Evolutionary conservation across 202 grass and related monocot genomes (phyloP), one percentile per base, ranked within the genome.

Genomic region (Digitaria exilis): DNA sequence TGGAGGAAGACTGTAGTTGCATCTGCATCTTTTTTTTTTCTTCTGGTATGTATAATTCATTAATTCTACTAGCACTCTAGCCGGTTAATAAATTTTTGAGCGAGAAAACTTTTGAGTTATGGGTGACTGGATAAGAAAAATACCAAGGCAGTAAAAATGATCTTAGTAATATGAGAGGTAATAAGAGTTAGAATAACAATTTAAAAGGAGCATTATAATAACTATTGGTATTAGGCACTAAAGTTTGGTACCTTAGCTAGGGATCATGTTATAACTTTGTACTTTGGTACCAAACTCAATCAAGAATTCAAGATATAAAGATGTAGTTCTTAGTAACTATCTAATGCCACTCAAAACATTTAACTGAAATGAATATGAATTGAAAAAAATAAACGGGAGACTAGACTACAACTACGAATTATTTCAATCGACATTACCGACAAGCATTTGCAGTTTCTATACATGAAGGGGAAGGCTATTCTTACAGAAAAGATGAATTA

Each of bases 391-490:
- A 39, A 24, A 65, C 11, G 9, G 5, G 21, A 65, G 21, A 45
- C 29, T 79, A 65, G 21, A 45, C 29, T 79, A 67, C 61, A 67
- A 29, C n/a, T 41, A 68, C 8, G 9, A 17, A 29, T 19, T 14
- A 37, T 19, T 22, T 55, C 48, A 21, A 6, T 56, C 22, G 26
- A 28, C 62, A 48, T 59, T 25, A 67, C 29, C 21, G 34, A 42
- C 21, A 63, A 54, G 28, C 6, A 64, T 9, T 15, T 65, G 34
- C 28, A 57, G 41, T 32, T 73, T 64, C 6, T 78, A 41, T 16
- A 67, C 16, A 84, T 58, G 44, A 59, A 83, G 26, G 34, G 49
- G 44, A 59, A 83, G 26, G 34, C 6, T 46, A 8, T 37, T 61
- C 32, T 58, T 49, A 46, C n/a, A 73, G 21, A 54, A 65, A 73